Conservation (phyloP, 805 yeast genomes). For the Hagleromyces aurorensis region DNA sequence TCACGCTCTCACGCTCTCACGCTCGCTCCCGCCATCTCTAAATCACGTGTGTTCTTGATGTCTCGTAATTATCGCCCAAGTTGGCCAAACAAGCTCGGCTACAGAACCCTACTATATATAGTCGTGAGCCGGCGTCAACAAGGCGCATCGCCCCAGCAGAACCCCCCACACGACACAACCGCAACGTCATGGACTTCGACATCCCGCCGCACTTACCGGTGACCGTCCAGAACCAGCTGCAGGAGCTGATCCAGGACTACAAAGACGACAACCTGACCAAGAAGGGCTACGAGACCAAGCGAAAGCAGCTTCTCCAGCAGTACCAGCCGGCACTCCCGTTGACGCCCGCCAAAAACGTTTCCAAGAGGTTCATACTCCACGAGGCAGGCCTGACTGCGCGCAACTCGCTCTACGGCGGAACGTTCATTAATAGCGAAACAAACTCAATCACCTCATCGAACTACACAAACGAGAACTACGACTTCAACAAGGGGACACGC, state of each 20-base stretch:
- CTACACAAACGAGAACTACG: constrained; percentile 10
- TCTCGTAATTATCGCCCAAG: no score
- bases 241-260: constrained; percentile 41
- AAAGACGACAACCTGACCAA: constrained; percentile 66
- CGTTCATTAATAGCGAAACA: constrained; percentile 25
- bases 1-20: no score
- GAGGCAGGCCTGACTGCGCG: no score
- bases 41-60: no score
- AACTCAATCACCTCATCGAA: constrained; percentile 23
- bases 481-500: constrained; percentile 6
- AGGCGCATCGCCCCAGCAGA: no score
- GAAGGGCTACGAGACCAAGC: constrained; percentile 60
- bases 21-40: no score
- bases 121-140: no score
- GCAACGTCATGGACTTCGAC: constrained; percentile 47
- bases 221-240: constrained; percentile 32
- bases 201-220: constrained; percentile 38
- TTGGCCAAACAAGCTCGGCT: no score
- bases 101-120: no score
- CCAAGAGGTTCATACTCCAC: no score
- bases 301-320: constrained; percentile 28
- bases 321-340: constrained; percentile 8
- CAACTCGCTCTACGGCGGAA: no score
- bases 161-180: no score
- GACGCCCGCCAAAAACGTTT: constrained; percentile 7